These are phyloP conservation scores for Talaromyces islandicus DNA, from an alignment of 2,329 filamentous ascomycete species.

Conservation along the genomic window DNA sequence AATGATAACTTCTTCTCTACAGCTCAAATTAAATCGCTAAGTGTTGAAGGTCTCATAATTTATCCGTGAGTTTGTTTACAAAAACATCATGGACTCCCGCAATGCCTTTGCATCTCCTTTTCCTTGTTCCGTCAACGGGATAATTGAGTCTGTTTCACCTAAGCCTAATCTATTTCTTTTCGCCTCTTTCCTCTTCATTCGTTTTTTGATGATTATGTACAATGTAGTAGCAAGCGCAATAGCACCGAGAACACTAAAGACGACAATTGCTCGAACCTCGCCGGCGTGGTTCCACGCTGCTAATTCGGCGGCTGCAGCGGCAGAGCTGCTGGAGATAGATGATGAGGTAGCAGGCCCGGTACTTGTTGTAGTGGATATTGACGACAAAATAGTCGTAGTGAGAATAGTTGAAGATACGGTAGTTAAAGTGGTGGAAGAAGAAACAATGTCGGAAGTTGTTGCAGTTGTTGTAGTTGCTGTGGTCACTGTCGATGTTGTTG, in stretches of 20 bases:
- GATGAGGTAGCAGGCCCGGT: background rate
- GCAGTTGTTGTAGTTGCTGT: background rate
- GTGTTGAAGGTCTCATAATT: background rate
- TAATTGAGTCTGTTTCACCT: background rate
- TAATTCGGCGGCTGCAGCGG: background rate
- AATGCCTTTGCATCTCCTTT: background rate
- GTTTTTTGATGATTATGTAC: background rate
- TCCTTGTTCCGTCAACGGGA: background rate
- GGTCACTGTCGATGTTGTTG: background rate
- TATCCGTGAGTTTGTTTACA: background rate
- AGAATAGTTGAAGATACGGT: background rate
- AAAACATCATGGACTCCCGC: background rate
- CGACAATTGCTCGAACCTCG: background rate
- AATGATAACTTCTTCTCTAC: background rate
- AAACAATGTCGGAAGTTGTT: background rate
- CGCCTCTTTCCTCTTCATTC: background rate
- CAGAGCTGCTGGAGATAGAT: background rate
- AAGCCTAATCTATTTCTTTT: background rate
- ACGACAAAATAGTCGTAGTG: background rate
- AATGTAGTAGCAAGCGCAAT: background rate
- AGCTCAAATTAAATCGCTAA: background rate
- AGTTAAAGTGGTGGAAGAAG: background rate
- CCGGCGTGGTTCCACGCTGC: slow-evolving; percentile 1
- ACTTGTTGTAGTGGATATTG: background rate
- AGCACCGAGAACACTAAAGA: background rate